These are phyloP conservation scores for Microbotryum scabiosae DNA, from an alignment of 1,284 basidiomycete genomes.

Conservation along the genomic window DNA sequence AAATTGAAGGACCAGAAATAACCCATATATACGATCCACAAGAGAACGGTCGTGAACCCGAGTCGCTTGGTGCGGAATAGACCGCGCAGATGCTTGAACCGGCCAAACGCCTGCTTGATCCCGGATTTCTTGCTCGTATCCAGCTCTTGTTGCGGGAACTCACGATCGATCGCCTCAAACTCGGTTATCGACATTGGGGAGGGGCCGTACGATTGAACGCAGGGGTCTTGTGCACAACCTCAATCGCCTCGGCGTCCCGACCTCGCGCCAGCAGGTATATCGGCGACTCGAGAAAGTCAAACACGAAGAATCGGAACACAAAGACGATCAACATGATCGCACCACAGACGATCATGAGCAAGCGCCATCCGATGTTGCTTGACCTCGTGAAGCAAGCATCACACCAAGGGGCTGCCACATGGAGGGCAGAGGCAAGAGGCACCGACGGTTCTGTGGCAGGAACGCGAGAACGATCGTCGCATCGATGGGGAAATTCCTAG, in stretches of 20 bases:
- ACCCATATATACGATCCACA: slow-evolving; percentile 54
- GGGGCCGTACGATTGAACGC: slow-evolving; percentile 52
- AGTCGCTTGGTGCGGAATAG: slow-evolving; percentile 58
- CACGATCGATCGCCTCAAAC: slow-evolving; percentile 30
- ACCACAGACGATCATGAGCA: slow-evolving; percentile 47
- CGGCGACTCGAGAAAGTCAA: slow-evolving; percentile 64
- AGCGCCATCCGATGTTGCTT: slow-evolving; percentile 58
- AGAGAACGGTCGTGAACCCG: slow-evolving; percentile 61
- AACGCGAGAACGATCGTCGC: slow-evolving; percentile 63
- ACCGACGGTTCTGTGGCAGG: slow-evolving; percentile 39
- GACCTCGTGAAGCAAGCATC: slow-evolving; percentile 44
- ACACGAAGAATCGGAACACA: slow-evolving; percentile 60
- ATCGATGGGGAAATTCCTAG: slow-evolving; percentile 52
- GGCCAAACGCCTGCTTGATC: slow-evolving; percentile 35
- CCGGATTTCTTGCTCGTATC: slow-evolving; percentile 47
- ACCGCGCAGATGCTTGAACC: slow-evolving; percentile 47
- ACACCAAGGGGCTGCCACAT: slow-evolving; percentile 43
- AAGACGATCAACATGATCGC: slow-evolving; percentile 42
- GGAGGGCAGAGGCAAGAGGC: slow-evolving; percentile 42
- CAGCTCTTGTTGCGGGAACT: slow-evolving; percentile 25
- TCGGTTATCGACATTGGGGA: slow-evolving; percentile 30
- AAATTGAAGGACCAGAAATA: slow-evolving; percentile 38
- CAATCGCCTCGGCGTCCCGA: slow-evolving; percentile 60
- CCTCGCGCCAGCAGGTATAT: slow-evolving; percentile 58
- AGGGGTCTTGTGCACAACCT: slow-evolving; percentile 59